Conservation (phyloP, 495 filamentous ascomycete genomes). For the Hyaloscypha bicolor region DNA sequence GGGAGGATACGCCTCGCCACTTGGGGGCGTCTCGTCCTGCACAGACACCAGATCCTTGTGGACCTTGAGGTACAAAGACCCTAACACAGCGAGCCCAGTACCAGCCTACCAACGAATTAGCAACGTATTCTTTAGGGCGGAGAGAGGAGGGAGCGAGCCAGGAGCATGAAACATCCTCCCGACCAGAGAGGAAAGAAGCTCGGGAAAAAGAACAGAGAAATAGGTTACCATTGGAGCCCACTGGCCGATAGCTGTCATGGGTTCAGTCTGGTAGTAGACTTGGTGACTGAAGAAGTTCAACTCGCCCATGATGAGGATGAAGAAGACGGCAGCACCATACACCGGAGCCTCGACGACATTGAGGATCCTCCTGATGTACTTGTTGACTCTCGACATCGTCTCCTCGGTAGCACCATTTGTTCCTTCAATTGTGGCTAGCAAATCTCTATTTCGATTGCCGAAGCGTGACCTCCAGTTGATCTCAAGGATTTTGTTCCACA, state of each 20-base stretch:
- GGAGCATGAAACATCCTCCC: constrained; percentile 27
- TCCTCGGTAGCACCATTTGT: constrained; percentile 55
- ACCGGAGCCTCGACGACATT: constrained; percentile 54
- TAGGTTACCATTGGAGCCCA: not conserved
- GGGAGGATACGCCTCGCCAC: not conserved
- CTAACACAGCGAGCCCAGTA: constrained; percentile 52
- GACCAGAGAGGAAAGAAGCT: constrained; percentile 47
- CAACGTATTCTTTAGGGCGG: too few relatives aligned
- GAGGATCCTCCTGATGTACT: constrained; percentile 44
- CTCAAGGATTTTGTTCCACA: constrained; percentile 61
- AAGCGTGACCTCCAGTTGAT: constrained; percentile 52
- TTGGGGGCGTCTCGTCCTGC: constrained; percentile 22
- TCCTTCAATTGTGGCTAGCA: constrained; percentile 48
- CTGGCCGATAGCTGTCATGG: constrained; percentile 35
- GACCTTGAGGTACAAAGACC: constrained; percentile 55
- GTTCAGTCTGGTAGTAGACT: constrained; percentile 57
- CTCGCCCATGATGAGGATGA: constrained; percentile 58
- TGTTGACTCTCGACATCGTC: constrained; percentile 51
- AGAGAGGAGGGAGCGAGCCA: constrained; percentile 39
- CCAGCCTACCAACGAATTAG: constrained; percentile 35
- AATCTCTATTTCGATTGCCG: constrained; percentile 34
- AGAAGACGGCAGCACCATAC: constrained; percentile 54
- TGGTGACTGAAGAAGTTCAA: constrained; percentile 57
- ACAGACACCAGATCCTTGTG: constrained; percentile 35
- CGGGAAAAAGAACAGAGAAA: constrained; percentile 19